These are phyloP conservation scores for Thelonectria olida DNA, from an alignment of 2,329 filamentous ascomycete genomes.

Conservation along the genomic window DNA sequence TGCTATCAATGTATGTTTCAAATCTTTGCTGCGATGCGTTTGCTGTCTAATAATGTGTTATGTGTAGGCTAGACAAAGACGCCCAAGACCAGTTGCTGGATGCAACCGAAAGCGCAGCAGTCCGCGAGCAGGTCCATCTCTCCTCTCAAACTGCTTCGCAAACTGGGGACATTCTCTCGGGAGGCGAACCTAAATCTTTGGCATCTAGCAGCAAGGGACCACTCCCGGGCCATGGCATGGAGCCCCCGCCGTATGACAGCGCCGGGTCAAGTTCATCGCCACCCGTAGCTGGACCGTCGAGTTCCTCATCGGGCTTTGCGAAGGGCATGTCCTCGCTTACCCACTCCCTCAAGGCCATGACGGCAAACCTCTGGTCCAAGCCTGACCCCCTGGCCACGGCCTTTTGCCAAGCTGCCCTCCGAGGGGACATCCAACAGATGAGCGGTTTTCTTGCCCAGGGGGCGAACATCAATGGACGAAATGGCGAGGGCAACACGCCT, in stretches of 20 bases:
- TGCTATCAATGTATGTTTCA: conserved; percentile 36
- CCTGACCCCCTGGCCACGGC: conserved; percentile 49
- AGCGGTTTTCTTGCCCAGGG: conserved; percentile 46
- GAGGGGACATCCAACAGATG: conserved; percentile 46
- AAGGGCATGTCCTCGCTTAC: conserved; percentile 43
- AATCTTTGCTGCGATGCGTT: background rate
- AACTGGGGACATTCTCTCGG: conserved; percentile 25
- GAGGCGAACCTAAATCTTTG: background rate
- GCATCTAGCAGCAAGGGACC: conserved; percentile 31
- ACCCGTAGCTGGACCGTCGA: conserved; percentile 1
- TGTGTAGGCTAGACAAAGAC: conserved; percentile 27
- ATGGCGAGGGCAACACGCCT: conserved; percentile 47
- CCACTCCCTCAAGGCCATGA: conserved; percentile 48
- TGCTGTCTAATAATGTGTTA: background rate
- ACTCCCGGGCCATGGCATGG: conserved; percentile 3
- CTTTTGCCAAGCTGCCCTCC: conserved; percentile 46
- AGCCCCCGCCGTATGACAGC: conserved; percentile 40
- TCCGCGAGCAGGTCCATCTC: conserved; percentile 31
- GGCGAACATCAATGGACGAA: conserved; percentile 48
- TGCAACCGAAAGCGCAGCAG: conserved; percentile 23
- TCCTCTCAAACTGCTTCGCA: conserved; percentile 29
- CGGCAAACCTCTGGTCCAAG: conserved; percentile 43
- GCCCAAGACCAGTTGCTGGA: conserved; percentile 39
- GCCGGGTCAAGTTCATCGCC: conserved; percentile 23
- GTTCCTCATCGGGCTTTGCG: conserved; percentile 26